Evolutionary conservation across 352 stramenopile genomes (phyloP).

Genomic region (Phytophthora hibernalis): DNA sequence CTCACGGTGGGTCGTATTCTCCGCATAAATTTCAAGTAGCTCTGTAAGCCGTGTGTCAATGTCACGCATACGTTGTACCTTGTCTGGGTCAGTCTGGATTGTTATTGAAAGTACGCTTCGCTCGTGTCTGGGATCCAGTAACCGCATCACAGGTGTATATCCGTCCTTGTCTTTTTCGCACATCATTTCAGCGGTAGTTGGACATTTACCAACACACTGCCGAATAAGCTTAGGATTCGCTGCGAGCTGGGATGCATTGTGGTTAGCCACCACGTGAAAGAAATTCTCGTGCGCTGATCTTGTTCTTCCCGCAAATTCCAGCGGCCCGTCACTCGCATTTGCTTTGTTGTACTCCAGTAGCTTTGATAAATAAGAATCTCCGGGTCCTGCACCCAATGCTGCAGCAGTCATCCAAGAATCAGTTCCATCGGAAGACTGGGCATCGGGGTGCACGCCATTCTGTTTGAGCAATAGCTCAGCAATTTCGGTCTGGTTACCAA

Average conservation of each 20-base stretch:
- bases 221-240: conserved; percentile 43
- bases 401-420: conserved; percentile 72
- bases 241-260: conserved; percentile 30
- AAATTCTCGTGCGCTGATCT: conserved; percentile 50
- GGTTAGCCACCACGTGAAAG: conserved; percentile 63
- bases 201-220: conserved; percentile 44
- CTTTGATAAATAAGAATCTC: conserved; percentile 56
- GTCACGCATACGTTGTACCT: conserved; percentile 41
- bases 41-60: conserved; percentile 51
- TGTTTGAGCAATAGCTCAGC: conserved; percentile 63
- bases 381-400: conserved; percentile 31
- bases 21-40: conserved; percentile 59
- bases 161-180: conserved; percentile 55
- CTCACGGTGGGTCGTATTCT: conserved; percentile 44
- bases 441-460: conserved; percentile 45
- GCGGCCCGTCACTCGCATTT: conserved; percentile 34
- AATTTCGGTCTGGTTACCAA: conserved; percentile 45
- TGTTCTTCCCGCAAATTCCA: conserved; percentile 41
- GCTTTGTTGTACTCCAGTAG: conserved; percentile 57
- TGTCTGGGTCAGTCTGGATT: conserved; percentile 46
- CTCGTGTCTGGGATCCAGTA: conserved; percentile 45
- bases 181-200: conserved; percentile 44
- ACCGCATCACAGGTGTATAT: conserved; percentile 57
- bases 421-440: conserved; percentile 46
- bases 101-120: conserved; percentile 15